A percentile compares a stretch with the other conserved stretches of the same genome.
These are phyloP conservation scores for Codiaeum variegatum DNA, from an alignment of 441 rosid species.

Conservation along the genomic window DNA sequence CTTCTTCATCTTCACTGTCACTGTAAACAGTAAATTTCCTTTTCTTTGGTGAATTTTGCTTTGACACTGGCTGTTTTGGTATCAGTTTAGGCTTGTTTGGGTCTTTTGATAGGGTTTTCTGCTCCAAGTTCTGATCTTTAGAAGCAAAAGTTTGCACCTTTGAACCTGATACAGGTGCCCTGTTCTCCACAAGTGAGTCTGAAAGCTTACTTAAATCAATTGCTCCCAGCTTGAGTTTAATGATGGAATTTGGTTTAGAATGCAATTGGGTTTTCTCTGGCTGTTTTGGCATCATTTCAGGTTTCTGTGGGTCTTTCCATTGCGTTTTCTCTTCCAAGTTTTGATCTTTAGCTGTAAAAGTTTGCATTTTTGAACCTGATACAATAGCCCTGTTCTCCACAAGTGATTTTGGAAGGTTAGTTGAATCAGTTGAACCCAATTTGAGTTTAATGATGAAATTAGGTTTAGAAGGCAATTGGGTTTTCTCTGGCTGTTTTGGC, in stretches of 20 bases:
- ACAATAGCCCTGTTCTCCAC: no score
- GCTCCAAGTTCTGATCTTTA: neutral
- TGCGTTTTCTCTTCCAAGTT: no score
- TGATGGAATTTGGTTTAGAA: no score
- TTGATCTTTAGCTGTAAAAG: no score
- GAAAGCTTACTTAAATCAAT: neutral
- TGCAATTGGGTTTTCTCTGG: neutral
- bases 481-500: no score
- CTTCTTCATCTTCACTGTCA: neutral
- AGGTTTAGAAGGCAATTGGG: no score
- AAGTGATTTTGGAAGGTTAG: no score
- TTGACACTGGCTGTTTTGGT: neutral
- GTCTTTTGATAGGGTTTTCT: neutral
- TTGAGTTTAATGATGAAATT: no score
- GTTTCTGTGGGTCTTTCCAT: no score
- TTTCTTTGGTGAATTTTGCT: constrained; percentile 1
- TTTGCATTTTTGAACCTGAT: no score
- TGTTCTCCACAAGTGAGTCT: neutral
- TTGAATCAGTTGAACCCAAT: no score
- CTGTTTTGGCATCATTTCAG: no score
- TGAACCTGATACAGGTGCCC: neutral
- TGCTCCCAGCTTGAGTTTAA: neutral
- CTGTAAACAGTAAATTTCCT: neutral
- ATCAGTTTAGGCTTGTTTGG: neutral
- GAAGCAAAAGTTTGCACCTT: neutral